Evolutionary conservation across 2,329 filamentous ascomycete genomes (phyloP).

Genomic region (Ceratocystis cubensis): DNA sequence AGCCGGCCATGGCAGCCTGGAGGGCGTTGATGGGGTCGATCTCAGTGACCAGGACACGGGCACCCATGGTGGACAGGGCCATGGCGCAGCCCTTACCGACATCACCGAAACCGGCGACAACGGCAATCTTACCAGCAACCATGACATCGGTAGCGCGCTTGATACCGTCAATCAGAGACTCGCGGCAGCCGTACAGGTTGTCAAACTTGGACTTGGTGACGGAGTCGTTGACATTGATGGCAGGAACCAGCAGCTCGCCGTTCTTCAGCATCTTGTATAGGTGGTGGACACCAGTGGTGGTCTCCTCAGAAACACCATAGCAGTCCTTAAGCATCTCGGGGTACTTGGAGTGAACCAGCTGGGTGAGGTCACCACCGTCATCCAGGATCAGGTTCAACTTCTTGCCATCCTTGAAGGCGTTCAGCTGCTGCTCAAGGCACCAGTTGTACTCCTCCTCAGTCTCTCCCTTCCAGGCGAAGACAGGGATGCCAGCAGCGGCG

Average conservation of each 20-base stretch:
- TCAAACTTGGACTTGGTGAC: conserved; percentile 99
- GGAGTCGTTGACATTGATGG: conserved; percentile 99
- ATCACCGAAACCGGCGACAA: conserved; percentile 96
- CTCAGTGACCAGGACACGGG: conserved; percentile 90
- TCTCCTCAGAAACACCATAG: conserved; percentile 98
- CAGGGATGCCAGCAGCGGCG: conserved; percentile 81
- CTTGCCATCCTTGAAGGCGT: conserved; percentile 92
- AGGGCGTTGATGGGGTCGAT: conserved; percentile 99
- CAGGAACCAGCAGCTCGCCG: conserved; percentile 74
- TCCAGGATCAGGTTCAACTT: conserved; percentile 98
- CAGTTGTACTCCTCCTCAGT: conserved; percentile 99
- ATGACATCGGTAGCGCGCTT: conserved; percentile 99
- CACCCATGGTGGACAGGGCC: conserved; percentile 94
- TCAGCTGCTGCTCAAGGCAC: conserved; percentile 97
- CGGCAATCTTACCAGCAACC: conserved; percentile 97
- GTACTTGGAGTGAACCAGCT: conserved; percentile 95
- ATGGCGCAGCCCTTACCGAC: conserved; percentile 97
- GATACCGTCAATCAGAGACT: conserved; percentile 97
- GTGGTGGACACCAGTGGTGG: conserved; percentile 98
- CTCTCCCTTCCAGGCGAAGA: conserved; percentile 73
- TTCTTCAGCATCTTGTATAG: conserved; percentile 97
- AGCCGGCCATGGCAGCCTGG: conserved; percentile 94
- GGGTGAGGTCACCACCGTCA: conserved; percentile 92
- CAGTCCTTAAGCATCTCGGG: conserved; percentile 96
- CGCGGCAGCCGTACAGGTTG: conserved; percentile 98